Evolutionary conservation across 2,329 filamentous ascomycete genomes (phyloP).

Genomic region (Hypoxylon sp.): DNA sequence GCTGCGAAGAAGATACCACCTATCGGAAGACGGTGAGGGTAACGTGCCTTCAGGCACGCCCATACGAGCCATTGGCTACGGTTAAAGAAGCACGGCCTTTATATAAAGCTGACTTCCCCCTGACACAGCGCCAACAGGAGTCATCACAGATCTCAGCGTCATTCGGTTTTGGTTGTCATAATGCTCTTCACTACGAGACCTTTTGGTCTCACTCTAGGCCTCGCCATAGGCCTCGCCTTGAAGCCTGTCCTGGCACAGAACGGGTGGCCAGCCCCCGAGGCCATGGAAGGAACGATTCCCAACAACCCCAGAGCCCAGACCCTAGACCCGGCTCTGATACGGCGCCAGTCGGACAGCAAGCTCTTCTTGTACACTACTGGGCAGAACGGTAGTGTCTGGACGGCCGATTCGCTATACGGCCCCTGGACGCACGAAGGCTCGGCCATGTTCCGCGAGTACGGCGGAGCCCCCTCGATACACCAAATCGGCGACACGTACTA

Average conservation of each 20-base stretch:
- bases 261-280: conserved; percentile 32
- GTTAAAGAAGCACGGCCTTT: not conserved
- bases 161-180: not conserved
- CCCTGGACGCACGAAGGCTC: conserved; percentile 35
- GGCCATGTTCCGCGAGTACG: conserved; percentile 27
- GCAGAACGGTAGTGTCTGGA: conserved; percentile 37
- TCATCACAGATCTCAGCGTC: not conserved
- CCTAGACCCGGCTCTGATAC: conserved; percentile 35
- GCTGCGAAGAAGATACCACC: not conserved
- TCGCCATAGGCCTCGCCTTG: conserved; percentile 14
- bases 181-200: conserved; percentile 15
- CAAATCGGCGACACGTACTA: conserved; percentile 35
- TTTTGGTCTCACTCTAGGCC: not conserved
- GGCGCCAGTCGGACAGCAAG: conserved; percentile 36
- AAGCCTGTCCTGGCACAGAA: conserved; percentile 4
- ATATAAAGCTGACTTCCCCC: not conserved
- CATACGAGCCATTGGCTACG: not conserved
- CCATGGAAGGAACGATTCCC: conserved; percentile 35
- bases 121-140: not conserved
- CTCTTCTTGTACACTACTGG: conserved; percentile 38
- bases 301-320: conserved; percentile 36
- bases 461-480: conserved; percentile 33
- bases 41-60: not conserved
- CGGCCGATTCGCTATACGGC: conserved; percentile 35
- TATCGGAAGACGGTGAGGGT: not conserved